Conservation (phyloP, 257 asterid species). For the Scutellaria minor region DNA sequence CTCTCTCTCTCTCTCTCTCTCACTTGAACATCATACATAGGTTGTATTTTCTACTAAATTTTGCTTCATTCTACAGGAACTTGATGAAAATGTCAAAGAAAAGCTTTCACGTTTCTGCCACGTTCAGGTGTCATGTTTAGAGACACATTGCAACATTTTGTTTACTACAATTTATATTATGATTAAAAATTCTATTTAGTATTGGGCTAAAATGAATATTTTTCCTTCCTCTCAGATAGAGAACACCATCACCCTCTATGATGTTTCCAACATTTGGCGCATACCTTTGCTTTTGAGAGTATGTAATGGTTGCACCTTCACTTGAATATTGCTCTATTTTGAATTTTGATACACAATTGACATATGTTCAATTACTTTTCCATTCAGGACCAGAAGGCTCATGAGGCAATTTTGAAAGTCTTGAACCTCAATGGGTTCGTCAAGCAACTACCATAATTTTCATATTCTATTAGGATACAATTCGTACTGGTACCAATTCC, state of each 20-base stretch:
- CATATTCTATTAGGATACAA: slow-evolving; percentile 16
- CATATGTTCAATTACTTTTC: slow-evolving; percentile 24
- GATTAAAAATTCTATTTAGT: slow-evolving; percentile 20
- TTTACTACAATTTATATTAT: slow-evolving; percentile 25
- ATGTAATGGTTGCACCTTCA: slow-evolving; percentile 32
- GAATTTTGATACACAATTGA: slow-evolving; percentile 15
- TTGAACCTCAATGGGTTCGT: slow-evolving; percentile 72
- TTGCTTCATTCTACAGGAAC: slow-evolving; percentile 58
- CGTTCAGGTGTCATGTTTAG: slow-evolving; percentile 62
- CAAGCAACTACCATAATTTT: slow-evolving; percentile 29
- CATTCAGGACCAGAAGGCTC: slow-evolving; percentile 86
- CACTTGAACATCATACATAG: background rate
- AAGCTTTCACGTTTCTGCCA: slow-evolving; percentile 87
- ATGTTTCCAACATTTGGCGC: slow-evolving; percentile 92
- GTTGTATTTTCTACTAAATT: slow-evolving; percentile 26
- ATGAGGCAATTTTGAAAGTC: slow-evolving; percentile 86
- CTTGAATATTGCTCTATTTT: slow-evolving; percentile 20
- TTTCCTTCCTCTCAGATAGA: slow-evolving; percentile 52
- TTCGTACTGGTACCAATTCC: slow-evolving; percentile 23
- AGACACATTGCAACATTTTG: slow-evolving; percentile 5
- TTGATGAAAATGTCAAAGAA: slow-evolving; percentile 69
- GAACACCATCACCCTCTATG: slow-evolving; percentile 72
- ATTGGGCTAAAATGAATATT: slow-evolving; percentile 23
- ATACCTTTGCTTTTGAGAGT: slow-evolving; percentile 87
- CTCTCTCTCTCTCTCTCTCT: slow-evolving; percentile 18